phyloP scores from a whole-genome alignment of 306 rosid species.

The Vachellia collinsii region DNA sequence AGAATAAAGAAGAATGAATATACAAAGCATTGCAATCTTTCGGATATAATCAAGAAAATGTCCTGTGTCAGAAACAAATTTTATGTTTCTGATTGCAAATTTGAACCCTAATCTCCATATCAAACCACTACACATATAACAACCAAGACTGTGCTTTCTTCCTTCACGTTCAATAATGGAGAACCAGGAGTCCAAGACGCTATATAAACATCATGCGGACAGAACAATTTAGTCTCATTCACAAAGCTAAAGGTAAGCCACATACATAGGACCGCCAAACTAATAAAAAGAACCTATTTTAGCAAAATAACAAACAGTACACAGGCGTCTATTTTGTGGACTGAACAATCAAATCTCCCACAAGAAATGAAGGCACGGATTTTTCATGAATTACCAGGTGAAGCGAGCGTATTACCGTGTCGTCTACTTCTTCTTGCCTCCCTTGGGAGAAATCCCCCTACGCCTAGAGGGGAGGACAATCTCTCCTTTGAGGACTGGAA shows the following conservation, averaged over 20 bases:
- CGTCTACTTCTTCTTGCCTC: slow-evolving; percentile 81
- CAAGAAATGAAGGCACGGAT: background rate
- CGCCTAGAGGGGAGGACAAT: slow-evolving; percentile 70
- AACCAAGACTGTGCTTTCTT: background rate
- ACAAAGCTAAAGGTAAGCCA: background rate
- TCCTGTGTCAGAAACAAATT: background rate
- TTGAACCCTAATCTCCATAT: background rate
- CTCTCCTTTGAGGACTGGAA: slow-evolving; percentile 89
- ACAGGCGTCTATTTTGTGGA: background rate
- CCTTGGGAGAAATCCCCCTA: slow-evolving; percentile 56
- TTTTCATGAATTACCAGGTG: background rate
- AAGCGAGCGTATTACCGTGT: background rate
- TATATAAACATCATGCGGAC: background rate
- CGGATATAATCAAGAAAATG: background rate
- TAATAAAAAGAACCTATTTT: slow-evolving; percentile 2
- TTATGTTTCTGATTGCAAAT: background rate
- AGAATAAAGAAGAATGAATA: background rate
- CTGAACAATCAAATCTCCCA: slow-evolving; percentile 8
- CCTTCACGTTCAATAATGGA: background rate
- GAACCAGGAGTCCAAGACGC: background rate
- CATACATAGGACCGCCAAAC: background rate
- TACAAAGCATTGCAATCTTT: background rate
- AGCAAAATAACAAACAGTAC: slow-evolving; percentile 33
- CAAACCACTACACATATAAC: background rate
- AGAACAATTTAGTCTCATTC: slow-evolving; percentile 11